A percentile compares a stretch with the other conserved stretches of the same genome.
Conservation (phyloP, 306 rosid species). For the Pachyrhizus erosus region DNA sequence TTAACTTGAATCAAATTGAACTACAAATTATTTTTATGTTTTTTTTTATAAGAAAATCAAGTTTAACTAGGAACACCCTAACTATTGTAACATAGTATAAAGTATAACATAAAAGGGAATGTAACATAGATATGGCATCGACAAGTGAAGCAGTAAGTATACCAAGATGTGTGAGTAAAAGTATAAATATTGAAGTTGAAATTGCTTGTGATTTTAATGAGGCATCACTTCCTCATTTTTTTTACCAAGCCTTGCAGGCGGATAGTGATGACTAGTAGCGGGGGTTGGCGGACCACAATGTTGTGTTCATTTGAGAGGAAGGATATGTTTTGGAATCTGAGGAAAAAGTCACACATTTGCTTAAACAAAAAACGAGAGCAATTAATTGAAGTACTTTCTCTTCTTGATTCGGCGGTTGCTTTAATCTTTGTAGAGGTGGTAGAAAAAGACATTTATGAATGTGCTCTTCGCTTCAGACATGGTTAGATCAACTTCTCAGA, state of each 20-base stretch:
- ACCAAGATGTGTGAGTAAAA: not conserved
- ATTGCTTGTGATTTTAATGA: not conserved
- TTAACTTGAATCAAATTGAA: not conserved
- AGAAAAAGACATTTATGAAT: constrained; percentile 47
- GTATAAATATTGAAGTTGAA: not conserved
- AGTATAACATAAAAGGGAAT: not conserved
- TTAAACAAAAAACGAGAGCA: constrained; percentile 24
- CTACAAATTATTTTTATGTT: not conserved
- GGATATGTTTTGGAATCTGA: constrained; percentile 23
- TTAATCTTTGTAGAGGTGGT: constrained; percentile 38
- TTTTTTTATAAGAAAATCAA: too few species aligned
- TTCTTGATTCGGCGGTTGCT: constrained; percentile 44
- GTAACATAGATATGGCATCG: not conserved
- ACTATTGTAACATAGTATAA: too few species aligned
- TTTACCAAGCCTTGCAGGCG: not conserved
- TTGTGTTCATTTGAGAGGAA: constrained; percentile 35
- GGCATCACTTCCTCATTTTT: not conserved
- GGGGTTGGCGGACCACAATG: constrained; percentile 40
- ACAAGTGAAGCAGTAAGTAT: not conserved
- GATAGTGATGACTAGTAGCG: constrained; percentile 17
- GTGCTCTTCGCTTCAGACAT: not conserved
- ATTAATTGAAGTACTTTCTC: constrained; percentile 40
- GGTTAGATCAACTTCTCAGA: not conserved
- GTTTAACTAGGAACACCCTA: not conserved
- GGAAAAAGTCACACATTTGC: constrained; percentile 30